Conservation (phyloP, 1,284 basidiomycete species). For the Pisolithus thermaeus region DNA sequence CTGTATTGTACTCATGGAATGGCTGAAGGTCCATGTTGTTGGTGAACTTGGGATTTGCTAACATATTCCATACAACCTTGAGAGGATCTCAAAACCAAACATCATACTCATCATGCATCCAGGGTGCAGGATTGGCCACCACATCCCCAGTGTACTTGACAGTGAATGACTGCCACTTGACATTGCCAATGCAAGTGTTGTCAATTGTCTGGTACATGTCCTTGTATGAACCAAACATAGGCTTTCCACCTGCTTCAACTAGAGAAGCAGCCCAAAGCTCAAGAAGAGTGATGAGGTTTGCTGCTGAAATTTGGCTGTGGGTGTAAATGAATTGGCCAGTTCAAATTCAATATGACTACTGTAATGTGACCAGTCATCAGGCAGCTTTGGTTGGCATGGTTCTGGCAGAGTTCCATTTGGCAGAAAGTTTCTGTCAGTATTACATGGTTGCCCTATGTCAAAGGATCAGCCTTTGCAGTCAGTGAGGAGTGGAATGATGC, state of each 20-base stretch:
- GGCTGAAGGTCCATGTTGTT: conserved; percentile 25
- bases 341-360: no score
- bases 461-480: no score
- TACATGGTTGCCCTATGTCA: no score
- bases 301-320: conserved; percentile 2
- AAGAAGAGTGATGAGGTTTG: conserved; percentile 20
- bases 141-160: conserved; percentile 14
- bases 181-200: conserved; percentile 19
- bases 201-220: conserved; percentile 29
- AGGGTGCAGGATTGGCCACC: conserved; percentile 11
- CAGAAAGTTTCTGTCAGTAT: no score
- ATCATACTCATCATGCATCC: conserved; percentile 32
- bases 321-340: no score
- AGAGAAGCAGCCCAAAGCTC: conserved; percentile 22
- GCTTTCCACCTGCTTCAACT: neutral
- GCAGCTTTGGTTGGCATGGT: no score
- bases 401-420: no score
- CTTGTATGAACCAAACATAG: conserved; percentile 19
- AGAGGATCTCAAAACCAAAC: conserved; percentile 32
- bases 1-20: conserved; percentile 14
- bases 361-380: no score
- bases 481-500: no score
- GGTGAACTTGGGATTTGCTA: conserved; percentile 25
- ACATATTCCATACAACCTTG: conserved; percentile 19
- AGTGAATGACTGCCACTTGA: conserved; percentile 25